Evolutionary conservation across 352 stramenopile genomes (phyloP).

Genomic region (Vaucheria bursata): DNA sequence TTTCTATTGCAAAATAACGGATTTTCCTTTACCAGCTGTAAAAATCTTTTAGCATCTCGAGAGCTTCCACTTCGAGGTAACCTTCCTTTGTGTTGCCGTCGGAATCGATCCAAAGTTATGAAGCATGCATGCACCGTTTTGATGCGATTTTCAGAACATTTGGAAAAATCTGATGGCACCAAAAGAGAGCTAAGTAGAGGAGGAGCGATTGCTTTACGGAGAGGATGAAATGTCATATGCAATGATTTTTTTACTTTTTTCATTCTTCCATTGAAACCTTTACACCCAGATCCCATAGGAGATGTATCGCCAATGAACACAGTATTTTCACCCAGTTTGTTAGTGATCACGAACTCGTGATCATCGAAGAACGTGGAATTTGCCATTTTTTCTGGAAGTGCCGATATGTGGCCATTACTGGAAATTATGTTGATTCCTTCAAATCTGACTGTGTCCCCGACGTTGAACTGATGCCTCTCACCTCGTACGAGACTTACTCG

Average conservation of each 20-base stretch:
- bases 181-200: slow-evolving; percentile 3
- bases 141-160: slow-evolving; percentile 25
- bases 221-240: slow-evolving; percentile 63
- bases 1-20: slow-evolving; percentile 20
- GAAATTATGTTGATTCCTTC: not conserved
- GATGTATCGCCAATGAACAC: no score
- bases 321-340: not conserved
- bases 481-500: slow-evolving; percentile 14
- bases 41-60: slow-evolving; percentile 32
- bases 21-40: slow-evolving; percentile 31
- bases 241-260: slow-evolving; percentile 66
- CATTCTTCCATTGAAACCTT: not conserved
- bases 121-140: slow-evolving; percentile 50
- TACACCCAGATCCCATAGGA: no score
- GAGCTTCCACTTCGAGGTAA: slow-evolving; percentile 39
- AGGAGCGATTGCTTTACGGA: slow-evolving; percentile 53
- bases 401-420: not conserved
- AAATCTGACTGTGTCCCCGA: slow-evolving; percentile 8
- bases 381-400: not conserved
- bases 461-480: slow-evolving; percentile 34
- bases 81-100: slow-evolving; percentile 15
- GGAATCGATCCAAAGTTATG: slow-evolving; percentile 41
- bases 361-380: no score
- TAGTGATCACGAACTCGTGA: not conserved
- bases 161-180: slow-evolving; percentile 43